A percentile compares a stretch with the other conserved stretches of the same genome.
phyloP scores from a whole-genome alignment of 768 basidiomycete genomes.

The Suillus subaureus region DNA sequence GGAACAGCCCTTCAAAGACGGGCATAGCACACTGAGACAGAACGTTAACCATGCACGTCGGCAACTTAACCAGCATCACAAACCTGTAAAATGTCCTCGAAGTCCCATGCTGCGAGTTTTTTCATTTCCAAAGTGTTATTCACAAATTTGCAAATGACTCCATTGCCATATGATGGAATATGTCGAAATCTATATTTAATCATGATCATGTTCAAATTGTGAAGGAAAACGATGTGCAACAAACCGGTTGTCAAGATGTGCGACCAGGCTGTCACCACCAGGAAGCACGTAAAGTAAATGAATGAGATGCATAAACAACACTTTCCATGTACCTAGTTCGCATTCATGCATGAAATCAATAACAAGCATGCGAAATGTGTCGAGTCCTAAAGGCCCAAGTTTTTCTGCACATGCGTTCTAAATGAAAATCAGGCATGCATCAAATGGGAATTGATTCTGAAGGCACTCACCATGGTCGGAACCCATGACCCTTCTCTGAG shows the following conservation, averaged over 20 bases:
- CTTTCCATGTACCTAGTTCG: slow-evolving; percentile 40
- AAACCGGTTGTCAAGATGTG: slow-evolving; percentile 30
- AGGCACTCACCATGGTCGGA: neutral
- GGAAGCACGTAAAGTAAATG: slow-evolving; percentile 26
- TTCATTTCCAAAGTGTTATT: slow-evolving; percentile 39
- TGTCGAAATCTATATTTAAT: slow-evolving; percentile 18
- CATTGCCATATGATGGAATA: slow-evolving; percentile 24
- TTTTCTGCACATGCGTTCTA: slow-evolving; percentile 34
- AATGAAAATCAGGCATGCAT: slow-evolving; percentile 5
- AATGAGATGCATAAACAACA: slow-evolving; percentile 37
- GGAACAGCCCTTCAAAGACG: slow-evolving; percentile 33
- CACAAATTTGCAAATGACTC: slow-evolving; percentile 38
- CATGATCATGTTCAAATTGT: neutral
- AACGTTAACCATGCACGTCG: neutral
- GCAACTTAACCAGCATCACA: neutral
- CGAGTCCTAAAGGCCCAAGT: slow-evolving; percentile 19
- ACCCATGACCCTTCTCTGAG: neutral
- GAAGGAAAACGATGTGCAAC: neutral
- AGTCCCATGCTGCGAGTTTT: slow-evolving; percentile 40
- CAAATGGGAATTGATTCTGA: neutral
- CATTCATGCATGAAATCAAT: slow-evolving; percentile 41
- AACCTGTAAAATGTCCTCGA: slow-evolving; percentile 47
- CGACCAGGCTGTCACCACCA: slow-evolving; percentile 14
- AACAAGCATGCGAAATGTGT: slow-evolving; percentile 28
- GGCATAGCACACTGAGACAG: slow-evolving; percentile 36